Conservation (phyloP, 163 green algal genomes). For the Chlamydomonas reinhardtii region DNA sequence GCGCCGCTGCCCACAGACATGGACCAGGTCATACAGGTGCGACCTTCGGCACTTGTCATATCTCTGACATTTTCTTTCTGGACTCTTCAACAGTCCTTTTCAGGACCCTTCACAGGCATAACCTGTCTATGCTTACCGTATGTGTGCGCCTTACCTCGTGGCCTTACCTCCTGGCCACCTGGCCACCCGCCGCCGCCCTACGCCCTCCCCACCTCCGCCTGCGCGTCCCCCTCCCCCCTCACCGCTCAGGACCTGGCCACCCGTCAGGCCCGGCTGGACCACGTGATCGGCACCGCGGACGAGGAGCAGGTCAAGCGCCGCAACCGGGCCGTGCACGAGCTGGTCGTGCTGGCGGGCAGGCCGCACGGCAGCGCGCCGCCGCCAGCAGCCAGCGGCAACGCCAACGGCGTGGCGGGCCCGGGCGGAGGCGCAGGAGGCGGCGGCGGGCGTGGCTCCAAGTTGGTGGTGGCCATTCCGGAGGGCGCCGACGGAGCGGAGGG, state of each 20-base stretch:
- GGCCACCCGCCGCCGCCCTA: not conserved
- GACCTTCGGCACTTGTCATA: too few relatives aligned
- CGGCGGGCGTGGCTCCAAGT: not conserved
- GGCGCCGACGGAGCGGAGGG: too few relatives aligned
- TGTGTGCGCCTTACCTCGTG: too few relatives aligned
- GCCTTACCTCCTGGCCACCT: not conserved
- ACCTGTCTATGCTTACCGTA: too few relatives aligned
- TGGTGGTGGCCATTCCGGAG: too few relatives aligned
- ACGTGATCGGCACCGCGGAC: not conserved
- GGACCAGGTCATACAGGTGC: conserved; percentile 49
- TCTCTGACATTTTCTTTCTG: too few relatives aligned
- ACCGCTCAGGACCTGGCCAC: conserved; percentile 7
- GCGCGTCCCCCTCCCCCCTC: not conserved
- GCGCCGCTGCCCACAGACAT: conserved; percentile 60
- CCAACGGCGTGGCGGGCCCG: not conserved
- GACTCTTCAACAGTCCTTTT: too few relatives aligned
- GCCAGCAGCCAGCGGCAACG: not conserved
- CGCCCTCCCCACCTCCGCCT: too few relatives aligned
- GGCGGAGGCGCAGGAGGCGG: too few relatives aligned
- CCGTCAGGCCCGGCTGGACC: conserved; percentile 1
- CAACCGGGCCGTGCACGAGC: conserved; percentile 29
- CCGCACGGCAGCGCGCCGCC: not conserved
- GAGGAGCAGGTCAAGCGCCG: conserved; percentile 35
- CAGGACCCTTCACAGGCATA: too few relatives aligned
- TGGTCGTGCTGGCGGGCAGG: conserved; percentile 33